phyloP scores from a whole-genome alignment of 2,329 filamentous ascomycete species.

The Cyclaneusma minus region DNA sequence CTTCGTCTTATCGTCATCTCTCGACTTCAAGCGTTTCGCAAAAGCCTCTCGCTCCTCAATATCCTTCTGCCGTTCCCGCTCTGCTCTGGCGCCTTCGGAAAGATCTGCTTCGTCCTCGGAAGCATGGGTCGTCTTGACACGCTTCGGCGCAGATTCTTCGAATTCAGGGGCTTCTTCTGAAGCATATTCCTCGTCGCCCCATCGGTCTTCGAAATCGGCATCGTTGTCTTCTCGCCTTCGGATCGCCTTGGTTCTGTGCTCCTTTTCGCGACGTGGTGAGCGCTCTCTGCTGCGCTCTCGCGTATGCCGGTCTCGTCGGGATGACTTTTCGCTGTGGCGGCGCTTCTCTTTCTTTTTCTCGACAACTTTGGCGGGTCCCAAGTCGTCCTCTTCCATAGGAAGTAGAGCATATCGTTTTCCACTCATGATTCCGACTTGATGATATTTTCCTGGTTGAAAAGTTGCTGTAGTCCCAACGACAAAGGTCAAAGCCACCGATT shows the following conservation, averaged over 20 bases:
- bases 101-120: constrained; percentile 31
- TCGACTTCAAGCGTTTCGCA: constrained; percentile 56
- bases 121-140: constrained; percentile 48
- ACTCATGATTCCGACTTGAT: constrained; percentile 22
- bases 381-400: constrained; percentile 49
- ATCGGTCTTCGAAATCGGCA: constrained; percentile 57
- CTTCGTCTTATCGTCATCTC: constrained; percentile 55
- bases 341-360: constrained; percentile 29
- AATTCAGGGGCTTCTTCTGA: constrained; percentile 42
- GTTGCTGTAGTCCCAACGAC: no score
- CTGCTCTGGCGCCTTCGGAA: constrained; percentile 42
- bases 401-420: constrained; percentile 51
- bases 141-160: constrained; percentile 54
- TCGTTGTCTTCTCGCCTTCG: constrained; percentile 34
- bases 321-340: constrained; percentile 20
- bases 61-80: constrained; percentile 47
- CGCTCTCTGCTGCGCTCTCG: constrained; percentile 23
- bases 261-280: constrained; percentile 20
- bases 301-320: constrained; percentile 20
- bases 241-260: constrained; percentile 31
- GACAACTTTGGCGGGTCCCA: constrained; percentile 35
- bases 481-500: no score
- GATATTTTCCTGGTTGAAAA: no score
- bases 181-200: constrained; percentile 60
- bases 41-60: constrained; percentile 66